Percentiles rank a stretch among this genome's conserved stretches.
phyloP scores from a whole-genome alignment of 495 filamentous ascomycete species.

The Daldinia loculata region DNA sequence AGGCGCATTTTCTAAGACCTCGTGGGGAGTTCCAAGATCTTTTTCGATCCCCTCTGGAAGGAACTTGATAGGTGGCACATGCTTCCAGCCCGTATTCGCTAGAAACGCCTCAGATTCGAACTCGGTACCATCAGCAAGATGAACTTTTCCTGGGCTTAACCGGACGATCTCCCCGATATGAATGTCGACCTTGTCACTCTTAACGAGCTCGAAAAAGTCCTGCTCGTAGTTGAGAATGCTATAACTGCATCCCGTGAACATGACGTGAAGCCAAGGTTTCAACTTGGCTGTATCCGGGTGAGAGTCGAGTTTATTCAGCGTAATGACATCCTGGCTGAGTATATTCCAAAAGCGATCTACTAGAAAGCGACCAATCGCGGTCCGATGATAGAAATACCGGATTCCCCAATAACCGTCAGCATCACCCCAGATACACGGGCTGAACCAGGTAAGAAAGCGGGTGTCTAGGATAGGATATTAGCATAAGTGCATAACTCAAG shows the following conservation, averaged over 20 bases:
- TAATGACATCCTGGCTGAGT: not conserved
- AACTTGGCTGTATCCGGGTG: constrained; percentile 59
- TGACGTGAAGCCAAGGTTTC: constrained; percentile 68
- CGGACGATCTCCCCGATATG: not conserved
- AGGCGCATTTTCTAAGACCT: not conserved
- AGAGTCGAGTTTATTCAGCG: not conserved
- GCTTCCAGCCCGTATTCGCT: not conserved
- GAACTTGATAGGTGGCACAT: not conserved
- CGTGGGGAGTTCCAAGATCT: not conserved
- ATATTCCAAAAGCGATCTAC: not conserved
- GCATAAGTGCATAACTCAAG: not conserved
- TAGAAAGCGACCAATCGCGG: not conserved
- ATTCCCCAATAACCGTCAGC: not conserved
- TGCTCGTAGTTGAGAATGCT: constrained; percentile 76
- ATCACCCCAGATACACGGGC: not conserved
- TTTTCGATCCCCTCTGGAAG: not conserved
- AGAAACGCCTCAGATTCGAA: not conserved
- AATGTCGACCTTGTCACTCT: constrained; percentile 67
- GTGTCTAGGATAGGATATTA: not conserved
- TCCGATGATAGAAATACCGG: not conserved
- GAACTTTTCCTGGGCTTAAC: not conserved
- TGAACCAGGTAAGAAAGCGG: not conserved
- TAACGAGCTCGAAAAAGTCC: constrained; percentile 70
- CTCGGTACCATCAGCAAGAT: not conserved
- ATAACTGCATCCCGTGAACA: constrained; percentile 69